phyloP scores from a whole-genome alignment of 2,329 filamentous ascomycete genomes.

The Geosmithia flava region DNA sequence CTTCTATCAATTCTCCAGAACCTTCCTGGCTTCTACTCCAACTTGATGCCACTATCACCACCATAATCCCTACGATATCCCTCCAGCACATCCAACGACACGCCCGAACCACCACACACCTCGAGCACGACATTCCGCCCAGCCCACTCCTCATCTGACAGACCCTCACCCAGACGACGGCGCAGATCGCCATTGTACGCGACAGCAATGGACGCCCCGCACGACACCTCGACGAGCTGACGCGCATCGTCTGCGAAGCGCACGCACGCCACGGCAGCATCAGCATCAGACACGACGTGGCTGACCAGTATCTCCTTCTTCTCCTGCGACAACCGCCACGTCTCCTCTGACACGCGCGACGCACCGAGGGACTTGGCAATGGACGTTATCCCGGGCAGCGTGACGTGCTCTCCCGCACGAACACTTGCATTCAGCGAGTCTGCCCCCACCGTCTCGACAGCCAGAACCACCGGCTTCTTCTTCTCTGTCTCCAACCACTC shows the following conservation, averaged over 20 bases:
- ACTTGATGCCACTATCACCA: background rate
- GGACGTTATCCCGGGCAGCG: constrained; percentile 59
- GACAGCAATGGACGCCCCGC: constrained; percentile 65
- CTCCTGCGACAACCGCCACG: constrained; percentile 50
- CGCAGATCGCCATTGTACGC: constrained; percentile 54
- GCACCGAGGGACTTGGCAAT: constrained; percentile 65
- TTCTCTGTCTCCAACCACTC: constrained; percentile 13
- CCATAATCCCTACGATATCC: constrained; percentile 39
- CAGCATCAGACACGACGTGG: constrained; percentile 34
- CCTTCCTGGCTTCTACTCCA: background rate
- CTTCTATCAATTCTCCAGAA: too few species aligned
- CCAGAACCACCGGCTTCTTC: constrained; percentile 42
- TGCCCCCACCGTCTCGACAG: constrained; percentile 65
- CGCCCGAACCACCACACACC: constrained; percentile 68
- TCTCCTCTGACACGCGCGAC: constrained; percentile 53
- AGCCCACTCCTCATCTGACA: constrained; percentile 44
- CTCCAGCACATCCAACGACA: constrained; percentile 48
- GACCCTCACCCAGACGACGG: constrained; percentile 39
- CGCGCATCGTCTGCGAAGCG: constrained; percentile 72
- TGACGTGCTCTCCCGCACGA: constrained; percentile 40
- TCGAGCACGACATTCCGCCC: constrained; percentile 69
- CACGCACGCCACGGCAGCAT: constrained; percentile 68
- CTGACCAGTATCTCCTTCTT: constrained; percentile 17
- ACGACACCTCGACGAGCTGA: constrained; percentile 72
- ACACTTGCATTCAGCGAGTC: constrained; percentile 57